These are phyloP conservation scores for Cladosporium velox DNA, from an alignment of 2,329 filamentous ascomycete genomes.

Conservation along the genomic window DNA sequence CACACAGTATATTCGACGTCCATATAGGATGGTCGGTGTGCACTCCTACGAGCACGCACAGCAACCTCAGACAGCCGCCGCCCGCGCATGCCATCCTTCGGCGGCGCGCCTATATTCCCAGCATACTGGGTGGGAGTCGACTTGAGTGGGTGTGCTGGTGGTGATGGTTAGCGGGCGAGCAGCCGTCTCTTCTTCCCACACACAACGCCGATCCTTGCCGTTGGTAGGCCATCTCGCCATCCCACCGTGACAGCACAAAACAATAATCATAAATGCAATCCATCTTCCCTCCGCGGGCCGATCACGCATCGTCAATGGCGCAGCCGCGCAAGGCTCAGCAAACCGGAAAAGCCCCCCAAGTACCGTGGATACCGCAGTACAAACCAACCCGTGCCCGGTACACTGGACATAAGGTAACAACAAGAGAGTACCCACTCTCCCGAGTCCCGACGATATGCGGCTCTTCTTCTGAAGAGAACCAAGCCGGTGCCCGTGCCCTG, in stretches of 20 bases:
- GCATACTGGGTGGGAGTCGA: not conserved
- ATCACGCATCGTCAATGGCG: not conserved
- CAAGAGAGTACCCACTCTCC: not conserved
- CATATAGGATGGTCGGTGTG: not conserved
- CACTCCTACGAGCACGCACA: not conserved
- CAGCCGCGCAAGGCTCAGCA: not conserved
- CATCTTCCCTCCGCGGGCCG: not conserved
- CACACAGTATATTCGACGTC: not conserved
- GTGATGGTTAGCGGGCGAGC: not conserved
- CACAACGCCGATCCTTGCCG: not conserved
- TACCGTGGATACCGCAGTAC: not conserved
- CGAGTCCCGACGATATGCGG: slow-evolving; percentile 11
- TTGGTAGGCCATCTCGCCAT: not conserved
- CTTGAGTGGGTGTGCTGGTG: not conserved
- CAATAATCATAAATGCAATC: not conserved
- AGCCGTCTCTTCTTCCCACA: not conserved
- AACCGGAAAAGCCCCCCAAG: not conserved
- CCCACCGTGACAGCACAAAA: slow-evolving; percentile 1
- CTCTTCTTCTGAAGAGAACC: slow-evolving; percentile 1
- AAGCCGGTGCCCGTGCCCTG: not conserved
- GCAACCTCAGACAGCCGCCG: not conserved
- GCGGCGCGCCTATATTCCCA: not conserved
- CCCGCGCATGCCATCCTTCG: not conserved
- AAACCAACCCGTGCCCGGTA: not conserved
- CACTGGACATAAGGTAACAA: not conserved